Conservation (phyloP, 257 asterid species). For the Asclepias syriaca region DNA sequence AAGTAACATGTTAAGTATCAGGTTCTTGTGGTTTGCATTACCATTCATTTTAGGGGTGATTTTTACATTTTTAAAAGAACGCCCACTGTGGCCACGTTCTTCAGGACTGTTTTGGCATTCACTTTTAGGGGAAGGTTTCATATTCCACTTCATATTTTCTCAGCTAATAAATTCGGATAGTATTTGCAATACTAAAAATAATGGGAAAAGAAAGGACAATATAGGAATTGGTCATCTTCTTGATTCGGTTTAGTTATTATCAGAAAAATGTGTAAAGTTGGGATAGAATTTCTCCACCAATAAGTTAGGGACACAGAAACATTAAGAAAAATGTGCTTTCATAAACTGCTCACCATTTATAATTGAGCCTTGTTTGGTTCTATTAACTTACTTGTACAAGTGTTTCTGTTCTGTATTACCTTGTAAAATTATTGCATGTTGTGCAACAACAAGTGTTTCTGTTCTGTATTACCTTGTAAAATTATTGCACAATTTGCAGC, state of each 20-base stretch:
- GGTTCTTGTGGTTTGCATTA: background rate
- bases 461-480: slow-evolving; percentile 1
- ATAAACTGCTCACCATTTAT: background rate
- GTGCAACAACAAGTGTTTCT: background rate
- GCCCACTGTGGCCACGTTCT: background rate
- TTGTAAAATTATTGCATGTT: slow-evolving; percentile 12
- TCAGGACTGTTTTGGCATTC: background rate
- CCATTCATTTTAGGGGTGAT: background rate
- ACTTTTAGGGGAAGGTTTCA: background rate
- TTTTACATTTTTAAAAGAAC: background rate
- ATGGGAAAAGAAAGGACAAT: background rate
- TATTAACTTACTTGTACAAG: background rate
- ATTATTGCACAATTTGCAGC: slow-evolving; percentile 37
- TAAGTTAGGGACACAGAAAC: background rate
- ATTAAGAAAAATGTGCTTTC: background rate
- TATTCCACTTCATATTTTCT: background rate
- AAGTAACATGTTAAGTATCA: background rate
- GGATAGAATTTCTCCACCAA: background rate
- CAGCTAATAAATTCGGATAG: background rate
- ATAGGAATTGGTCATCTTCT: background rate
- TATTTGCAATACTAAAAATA: background rate
- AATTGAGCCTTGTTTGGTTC: background rate
- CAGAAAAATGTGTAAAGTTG: background rate
- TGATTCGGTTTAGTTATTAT: background rate
- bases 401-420: background rate